phyloP scores from a whole-genome alignment of 441 rosid species.

The Sinapis alba region DNA sequence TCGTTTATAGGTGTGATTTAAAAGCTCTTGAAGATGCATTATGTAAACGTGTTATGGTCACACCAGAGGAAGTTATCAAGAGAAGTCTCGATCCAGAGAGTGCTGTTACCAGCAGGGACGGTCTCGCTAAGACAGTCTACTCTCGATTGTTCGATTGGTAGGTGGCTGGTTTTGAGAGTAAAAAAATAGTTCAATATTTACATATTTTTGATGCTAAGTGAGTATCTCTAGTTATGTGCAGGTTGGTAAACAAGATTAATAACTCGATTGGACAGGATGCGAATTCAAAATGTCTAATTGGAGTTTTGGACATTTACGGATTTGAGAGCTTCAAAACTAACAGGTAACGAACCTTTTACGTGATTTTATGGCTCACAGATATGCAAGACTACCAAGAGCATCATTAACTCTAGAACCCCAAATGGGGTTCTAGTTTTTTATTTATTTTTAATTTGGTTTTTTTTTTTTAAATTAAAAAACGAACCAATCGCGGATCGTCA shows the following conservation, averaged over 20 bases:
- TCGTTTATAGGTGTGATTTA: constrained; percentile 63
- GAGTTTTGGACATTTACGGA: constrained; percentile 90
- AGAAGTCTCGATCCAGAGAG: constrained; percentile 87
- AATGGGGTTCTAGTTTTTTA: too few relatives aligned
- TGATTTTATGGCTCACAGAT: constrained; percentile 3
- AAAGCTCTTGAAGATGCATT: constrained; percentile 78
- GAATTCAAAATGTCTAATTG: constrained; percentile 70
- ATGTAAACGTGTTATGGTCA: constrained; percentile 88
- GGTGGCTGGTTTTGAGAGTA: constrained; percentile 5
- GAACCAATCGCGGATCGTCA: too few relatives aligned
- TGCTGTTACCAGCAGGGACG: constrained; percentile 72
- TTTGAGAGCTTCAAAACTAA: constrained; percentile 96
- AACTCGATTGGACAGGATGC: constrained; percentile 84
- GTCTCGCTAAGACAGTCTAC: constrained; percentile 87
- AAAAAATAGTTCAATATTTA: background rate
- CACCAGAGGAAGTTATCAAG: constrained; percentile 89
- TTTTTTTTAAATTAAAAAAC: too few relatives aligned
- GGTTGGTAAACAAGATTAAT: constrained; percentile 83
- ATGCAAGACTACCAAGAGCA: too few relatives aligned
- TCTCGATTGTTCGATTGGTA: constrained; percentile 88
- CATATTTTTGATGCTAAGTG: constrained; percentile 24
- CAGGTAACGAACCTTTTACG: constrained; percentile 50
- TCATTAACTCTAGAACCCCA: too few relatives aligned
- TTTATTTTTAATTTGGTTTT: too few relatives aligned
- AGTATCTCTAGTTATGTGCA: constrained; percentile 41